Evolutionary conservation across 139 green algal genomes (phyloP).

Genomic region (Penium margaritaceum): DNA sequence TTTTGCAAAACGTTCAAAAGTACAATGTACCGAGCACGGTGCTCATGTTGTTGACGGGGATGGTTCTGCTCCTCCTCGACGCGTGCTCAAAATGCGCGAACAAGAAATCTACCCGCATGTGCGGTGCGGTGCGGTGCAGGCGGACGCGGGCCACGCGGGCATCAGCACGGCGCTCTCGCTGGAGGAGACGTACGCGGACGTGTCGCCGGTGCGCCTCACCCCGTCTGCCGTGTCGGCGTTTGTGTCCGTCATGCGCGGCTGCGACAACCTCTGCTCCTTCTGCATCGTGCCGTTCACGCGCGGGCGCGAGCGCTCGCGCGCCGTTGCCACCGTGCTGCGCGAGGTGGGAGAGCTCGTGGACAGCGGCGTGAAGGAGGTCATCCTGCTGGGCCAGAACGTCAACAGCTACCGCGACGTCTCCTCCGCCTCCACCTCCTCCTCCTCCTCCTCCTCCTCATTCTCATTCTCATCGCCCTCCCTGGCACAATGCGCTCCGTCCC

Average conservation of each 20-base stretch:
- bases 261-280: slow-evolving; percentile 87
- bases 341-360: slow-evolving; percentile 59
- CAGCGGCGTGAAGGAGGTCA: slow-evolving; percentile 69
- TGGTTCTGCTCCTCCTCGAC: no score
- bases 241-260: slow-evolving; percentile 79
- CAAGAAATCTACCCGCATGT: no score
- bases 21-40: no score
- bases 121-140: background rate
- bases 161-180: slow-evolving; percentile 76
- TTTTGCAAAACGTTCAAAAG: no score
- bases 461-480: background rate
- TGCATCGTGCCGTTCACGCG: slow-evolving; percentile 81
- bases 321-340: slow-evolving; percentile 59
- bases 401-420: slow-evolving; percentile 68
- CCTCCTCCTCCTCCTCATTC: background rate
- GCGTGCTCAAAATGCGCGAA: no score
- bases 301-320: slow-evolving; percentile 69
- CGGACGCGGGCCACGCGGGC: slow-evolving; percentile 15
- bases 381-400: slow-evolving; percentile 78
- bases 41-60: no score
- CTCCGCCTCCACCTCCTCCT: no score
- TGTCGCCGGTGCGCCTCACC: slow-evolving; percentile 60
- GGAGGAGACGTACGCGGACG: slow-evolving; percentile 82
- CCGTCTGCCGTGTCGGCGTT: slow-evolving; percentile 53
- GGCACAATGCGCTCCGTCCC: background rate